phyloP scores from a whole-genome alignment of 257 asterid species.

The Solanum paucissectum region DNA sequence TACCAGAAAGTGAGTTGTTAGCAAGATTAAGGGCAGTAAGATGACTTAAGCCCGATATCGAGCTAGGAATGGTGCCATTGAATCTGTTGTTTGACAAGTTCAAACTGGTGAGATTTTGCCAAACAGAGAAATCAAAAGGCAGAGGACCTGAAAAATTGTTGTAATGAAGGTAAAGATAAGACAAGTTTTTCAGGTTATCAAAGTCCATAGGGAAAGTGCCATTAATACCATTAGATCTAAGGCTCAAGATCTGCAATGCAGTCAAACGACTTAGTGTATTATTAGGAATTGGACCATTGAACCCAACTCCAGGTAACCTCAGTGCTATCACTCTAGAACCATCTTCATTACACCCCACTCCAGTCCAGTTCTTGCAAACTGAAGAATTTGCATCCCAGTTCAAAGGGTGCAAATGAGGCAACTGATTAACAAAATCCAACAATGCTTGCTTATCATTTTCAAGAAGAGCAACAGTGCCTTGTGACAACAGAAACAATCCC shows the following conservation, averaged over 20 bases:
- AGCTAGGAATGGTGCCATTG: constrained; percentile 51
- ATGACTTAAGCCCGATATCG: constrained; percentile 43
- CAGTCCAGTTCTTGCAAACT: constrained; percentile 50
- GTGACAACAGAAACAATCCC: constrained; percentile 19
- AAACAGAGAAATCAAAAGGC: constrained; percentile 68
- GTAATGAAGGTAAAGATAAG: constrained; percentile 74
- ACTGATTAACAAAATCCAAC: constrained; percentile 43
- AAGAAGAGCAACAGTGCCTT: constrained; percentile 18
- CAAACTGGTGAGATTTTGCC: constrained; percentile 46
- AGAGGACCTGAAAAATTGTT: constrained; percentile 73
- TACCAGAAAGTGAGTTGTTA: constrained; percentile 53
- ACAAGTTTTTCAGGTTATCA: constrained; percentile 54
- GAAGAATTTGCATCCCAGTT: constrained; percentile 45
- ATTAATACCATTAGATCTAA: constrained; percentile 75
- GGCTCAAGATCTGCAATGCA: constrained; percentile 93
- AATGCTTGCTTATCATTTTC: constrained; percentile 64
- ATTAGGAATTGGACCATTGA: constrained; percentile 64
- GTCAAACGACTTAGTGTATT: constrained; percentile 59
- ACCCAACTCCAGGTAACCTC: constrained; percentile 77
- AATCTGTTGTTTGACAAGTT: constrained; percentile 63
- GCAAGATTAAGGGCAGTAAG: constrained; percentile 63
- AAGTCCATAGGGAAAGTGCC: constrained; percentile 70
- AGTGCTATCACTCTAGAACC: constrained; percentile 50
- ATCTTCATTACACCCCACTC: constrained; percentile 52
- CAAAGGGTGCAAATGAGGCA: constrained; percentile 44